A percentile compares a stretch with the other conserved stretches of the same genome.
These are phyloP conservation scores for Heritiera fomes DNA, from an alignment of 345 rosid species.

Conservation along the genomic window DNA sequence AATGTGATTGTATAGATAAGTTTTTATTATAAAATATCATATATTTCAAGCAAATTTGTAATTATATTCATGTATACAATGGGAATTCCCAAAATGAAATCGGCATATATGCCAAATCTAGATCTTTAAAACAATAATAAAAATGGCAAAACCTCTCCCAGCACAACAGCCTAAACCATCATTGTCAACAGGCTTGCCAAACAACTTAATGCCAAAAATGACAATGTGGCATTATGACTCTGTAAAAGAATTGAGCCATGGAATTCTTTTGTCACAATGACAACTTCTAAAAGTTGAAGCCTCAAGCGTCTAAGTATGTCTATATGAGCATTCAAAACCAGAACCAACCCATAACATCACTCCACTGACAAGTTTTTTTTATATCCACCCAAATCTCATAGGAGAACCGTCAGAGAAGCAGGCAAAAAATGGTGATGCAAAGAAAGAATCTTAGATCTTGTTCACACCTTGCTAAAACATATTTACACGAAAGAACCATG, in stretches of 20 bases:
- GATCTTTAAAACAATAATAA: background rate
- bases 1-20: background rate
- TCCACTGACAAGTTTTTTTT: background rate
- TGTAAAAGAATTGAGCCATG: background rate
- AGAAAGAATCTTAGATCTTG: conserved; percentile 10
- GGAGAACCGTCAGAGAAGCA: background rate
- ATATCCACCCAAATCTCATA: background rate
- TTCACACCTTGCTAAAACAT: conserved; percentile 42
- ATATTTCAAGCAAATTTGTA: background rate
- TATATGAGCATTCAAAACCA: background rate
- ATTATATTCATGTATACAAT: background rate
- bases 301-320: background rate
- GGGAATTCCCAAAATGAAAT: background rate
- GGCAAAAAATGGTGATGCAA: background rate
- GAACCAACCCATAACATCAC: background rate
- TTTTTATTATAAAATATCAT: conserved; percentile 13
- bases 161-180: background rate
- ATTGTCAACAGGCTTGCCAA: background rate
- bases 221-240: background rate
- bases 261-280: background rate
- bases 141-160: background rate
- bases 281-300: conserved; percentile 7
- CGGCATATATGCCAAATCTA: background rate
- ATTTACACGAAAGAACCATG: conserved; percentile 68
- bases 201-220: background rate